Base-by-base conservation (phyloP, 345 rosid species). In the Euphorbia tirucalli region DNA sequence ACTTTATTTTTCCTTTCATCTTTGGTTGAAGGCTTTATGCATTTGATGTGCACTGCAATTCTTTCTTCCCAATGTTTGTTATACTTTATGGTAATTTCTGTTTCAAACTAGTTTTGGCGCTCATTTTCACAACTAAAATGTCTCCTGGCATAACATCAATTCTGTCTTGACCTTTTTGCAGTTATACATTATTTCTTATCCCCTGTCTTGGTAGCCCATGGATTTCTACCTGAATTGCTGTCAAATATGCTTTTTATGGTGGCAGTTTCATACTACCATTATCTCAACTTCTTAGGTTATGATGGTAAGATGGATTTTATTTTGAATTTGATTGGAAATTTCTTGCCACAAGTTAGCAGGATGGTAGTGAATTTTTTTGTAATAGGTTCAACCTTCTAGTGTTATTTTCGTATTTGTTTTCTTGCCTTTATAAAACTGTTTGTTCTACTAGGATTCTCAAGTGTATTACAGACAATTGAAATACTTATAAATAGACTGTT, bases 31-130 rank as follows among this genome's bases (percentile, higher is more conserved):
- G 99, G 99, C 77, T 96, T 59, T 96, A 96, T 69, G 90, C 98
- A 65, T 96, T 96, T 83, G 99, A 96, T 69, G 99, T 96, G 84
- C 96, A 96, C 90, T 96, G 99, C 98, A 93, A 96, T 86, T 89
- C 99, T 46, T 96, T 96, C 94, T 93, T 96, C 85, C 99, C 99
- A 32, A 74, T 96, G 94, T 96, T 96, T 75, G 90, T 91, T 44
- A 78, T 93, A 83, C 98, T 93, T 67, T 89, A 91, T 25, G 98
- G 99, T 93, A 88, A 87, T 73, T 70, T 22, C 65, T 66, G 15
- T 11, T 43, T 24, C 41, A 69, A 14, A 35, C 66, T 4, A 43
- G 60, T 66, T 65, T 56, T 6, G 49, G 62, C 22, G n/a, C 0
- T 44, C 54, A 59, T 31, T 48, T 55, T 71, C 22, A 58, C 31